These are phyloP conservation scores for Mikania micrantha DNA, from an alignment of 129 eudicot genomes.

Conservation along the genomic window DNA sequence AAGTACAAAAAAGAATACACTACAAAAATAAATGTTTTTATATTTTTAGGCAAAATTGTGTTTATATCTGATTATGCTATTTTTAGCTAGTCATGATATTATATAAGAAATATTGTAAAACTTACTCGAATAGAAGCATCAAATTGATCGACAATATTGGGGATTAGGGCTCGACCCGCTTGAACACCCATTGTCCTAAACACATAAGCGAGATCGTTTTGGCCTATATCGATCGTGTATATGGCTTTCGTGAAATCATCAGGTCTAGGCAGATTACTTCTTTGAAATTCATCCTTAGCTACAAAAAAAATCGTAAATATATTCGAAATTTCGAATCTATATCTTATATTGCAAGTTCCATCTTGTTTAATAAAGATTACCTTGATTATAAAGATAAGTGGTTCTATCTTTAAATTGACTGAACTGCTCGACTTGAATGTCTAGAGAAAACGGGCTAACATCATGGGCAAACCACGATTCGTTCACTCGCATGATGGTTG, in stretches of 20 bases:
- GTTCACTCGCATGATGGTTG: conserved; percentile 51
- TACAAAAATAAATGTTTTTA: too few relatives aligned
- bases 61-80: too few relatives aligned
- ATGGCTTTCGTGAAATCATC: conserved; percentile 52
- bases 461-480: conserved; percentile 45
- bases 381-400: conserved; percentile 44
- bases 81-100: too few relatives aligned
- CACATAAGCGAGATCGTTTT: conserved; percentile 49
- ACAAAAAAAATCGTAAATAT: not conserved
- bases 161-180: conserved; percentile 27
- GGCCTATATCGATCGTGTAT: conserved; percentile 73
- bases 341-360: not conserved
- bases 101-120: not conserved
- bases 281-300: conserved; percentile 27
- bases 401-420: conserved; percentile 56
- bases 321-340: not conserved
- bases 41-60: too few relatives aligned
- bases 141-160: conserved; percentile 36
- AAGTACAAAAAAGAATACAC: too few relatives aligned
- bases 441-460: conserved; percentile 64
- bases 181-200: conserved; percentile 36
- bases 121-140: conserved; percentile 39
- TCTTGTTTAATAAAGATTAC: conserved; percentile 17
- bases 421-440: conserved; percentile 57
- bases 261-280: conserved; percentile 44